A percentile compares a stretch with the other conserved stretches of the same genome.
Conservation (phyloP, 192 early-diverging fungal genomes). For the Coemansia sp. region DNA sequence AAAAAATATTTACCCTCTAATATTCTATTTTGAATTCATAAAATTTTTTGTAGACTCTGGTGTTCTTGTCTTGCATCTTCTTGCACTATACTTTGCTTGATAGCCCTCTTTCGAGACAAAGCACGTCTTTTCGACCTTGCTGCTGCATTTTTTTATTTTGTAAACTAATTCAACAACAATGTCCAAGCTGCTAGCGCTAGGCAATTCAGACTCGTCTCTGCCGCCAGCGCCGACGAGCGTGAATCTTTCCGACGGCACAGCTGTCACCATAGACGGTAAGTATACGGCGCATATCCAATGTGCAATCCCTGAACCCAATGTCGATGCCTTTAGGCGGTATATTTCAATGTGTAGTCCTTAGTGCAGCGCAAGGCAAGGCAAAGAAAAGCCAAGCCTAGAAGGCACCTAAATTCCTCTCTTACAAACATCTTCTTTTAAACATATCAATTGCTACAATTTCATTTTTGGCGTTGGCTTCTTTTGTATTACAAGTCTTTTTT, state of each 20-base stretch:
- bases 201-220: conserved; percentile 40
- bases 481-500: too few species aligned
- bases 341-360: neutral
- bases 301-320: neutral
- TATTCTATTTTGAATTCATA: conserved; percentile 5
- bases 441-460: too few species aligned
- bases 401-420: neutral
- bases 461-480: too few species aligned
- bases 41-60: neutral
- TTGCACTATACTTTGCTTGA: neutral
- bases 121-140: neutral
- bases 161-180: conserved; percentile 21
- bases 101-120: neutral
- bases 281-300: neutral
- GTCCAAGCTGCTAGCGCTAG: conserved; percentile 23
- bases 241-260: conserved; percentile 28
- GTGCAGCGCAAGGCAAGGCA: neutral
- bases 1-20: neutral
- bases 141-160: conserved; percentile 1
- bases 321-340: neutral
- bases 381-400: too few species aligned
- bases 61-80: neutral
- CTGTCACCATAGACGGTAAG: conserved; percentile 44
- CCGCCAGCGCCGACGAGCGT: conserved; percentile 34
- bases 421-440: neutral